These are phyloP conservation scores for Cytospora schulzeri DNA, from an alignment of 2,329 filamentous ascomycete genomes.

Conservation along the genomic window DNA sequence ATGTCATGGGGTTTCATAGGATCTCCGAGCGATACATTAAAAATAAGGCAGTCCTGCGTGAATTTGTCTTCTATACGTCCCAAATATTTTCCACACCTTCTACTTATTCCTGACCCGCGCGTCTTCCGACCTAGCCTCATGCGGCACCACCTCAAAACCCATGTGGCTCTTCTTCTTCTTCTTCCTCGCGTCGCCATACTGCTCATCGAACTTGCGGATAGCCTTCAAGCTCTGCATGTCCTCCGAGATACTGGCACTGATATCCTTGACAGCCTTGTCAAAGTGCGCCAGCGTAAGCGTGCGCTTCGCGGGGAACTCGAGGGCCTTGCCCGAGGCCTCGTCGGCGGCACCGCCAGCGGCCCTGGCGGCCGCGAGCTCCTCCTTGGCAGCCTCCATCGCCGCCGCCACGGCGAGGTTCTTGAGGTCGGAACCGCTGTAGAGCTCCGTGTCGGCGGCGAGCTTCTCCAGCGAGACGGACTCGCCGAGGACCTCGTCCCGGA, in stretches of 20 bases:
- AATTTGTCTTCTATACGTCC: constrained; percentile 2
- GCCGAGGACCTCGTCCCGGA: constrained; percentile 68
- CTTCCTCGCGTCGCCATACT: constrained; percentile 81
- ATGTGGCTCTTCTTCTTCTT: constrained; percentile 62
- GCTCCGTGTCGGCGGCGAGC: constrained; percentile 68
- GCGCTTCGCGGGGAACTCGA: constrained; percentile 66
- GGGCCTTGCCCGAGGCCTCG: constrained; percentile 32
- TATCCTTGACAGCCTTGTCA: constrained; percentile 81
- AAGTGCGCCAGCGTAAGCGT: constrained; percentile 73
- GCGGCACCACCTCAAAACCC: constrained; percentile 58
- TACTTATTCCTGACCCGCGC: constrained; percentile 42
- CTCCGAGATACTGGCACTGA: constrained; percentile 88
- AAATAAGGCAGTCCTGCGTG: neutral
- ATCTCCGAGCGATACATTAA: neutral
- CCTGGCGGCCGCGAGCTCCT: constrained; percentile 59
- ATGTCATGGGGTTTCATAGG: neutral
- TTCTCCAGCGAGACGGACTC: constrained; percentile 60
- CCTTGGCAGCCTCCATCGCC: constrained; percentile 75
- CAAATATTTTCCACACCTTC: too few species aligned
- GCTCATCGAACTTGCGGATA: constrained; percentile 93
- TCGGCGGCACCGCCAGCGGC: constrained; percentile 42
- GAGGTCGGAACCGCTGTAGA: constrained; percentile 81
- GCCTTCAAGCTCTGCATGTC: constrained; percentile 86
- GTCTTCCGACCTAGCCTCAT: constrained; percentile 44
- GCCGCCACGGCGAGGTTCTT: constrained; percentile 83